phyloP scores from a whole-genome alignment of 1,284 basidiomycete genomes.

The Ustilago hordei region DNA sequence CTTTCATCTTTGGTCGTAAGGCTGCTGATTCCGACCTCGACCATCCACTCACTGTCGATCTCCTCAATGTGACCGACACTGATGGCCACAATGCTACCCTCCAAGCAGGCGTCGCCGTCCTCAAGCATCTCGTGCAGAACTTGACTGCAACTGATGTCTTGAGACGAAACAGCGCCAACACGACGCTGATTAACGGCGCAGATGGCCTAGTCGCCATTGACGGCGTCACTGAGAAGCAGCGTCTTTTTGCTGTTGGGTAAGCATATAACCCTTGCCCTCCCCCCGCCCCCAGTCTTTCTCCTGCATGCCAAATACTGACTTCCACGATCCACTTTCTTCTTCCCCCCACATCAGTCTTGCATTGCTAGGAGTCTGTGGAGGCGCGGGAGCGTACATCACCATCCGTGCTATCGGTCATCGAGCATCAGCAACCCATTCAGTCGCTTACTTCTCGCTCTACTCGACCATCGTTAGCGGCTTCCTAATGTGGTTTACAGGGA shows the following conservation, averaged over 20 bases:
- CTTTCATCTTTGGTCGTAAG: constrained; percentile 48
- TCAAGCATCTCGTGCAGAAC: constrained; percentile 33
- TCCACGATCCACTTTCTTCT: neutral
- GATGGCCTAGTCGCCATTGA: constrained; percentile 17
- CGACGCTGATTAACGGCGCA: constrained; percentile 3
- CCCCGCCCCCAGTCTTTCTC: neutral
- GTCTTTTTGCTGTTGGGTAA: constrained; percentile 74
- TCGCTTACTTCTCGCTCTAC: constrained; percentile 77
- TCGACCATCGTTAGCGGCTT: constrained; percentile 75
- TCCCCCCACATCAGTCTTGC: constrained; percentile 71
- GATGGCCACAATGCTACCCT: constrained; percentile 11
- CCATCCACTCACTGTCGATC: constrained; percentile 12
- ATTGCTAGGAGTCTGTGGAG: constrained; percentile 76
- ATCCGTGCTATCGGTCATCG: constrained; percentile 80
- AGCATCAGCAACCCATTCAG: constrained; percentile 80
- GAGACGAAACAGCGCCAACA: constrained; percentile 3
- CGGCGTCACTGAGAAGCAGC: constrained; percentile 70
- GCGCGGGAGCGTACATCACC: constrained; percentile 76
- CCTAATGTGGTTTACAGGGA: constrained; percentile 43
- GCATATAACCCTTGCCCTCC: neutral
- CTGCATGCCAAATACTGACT: neutral
- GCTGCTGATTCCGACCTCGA: constrained; percentile 39
- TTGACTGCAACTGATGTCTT: constrained; percentile 12
- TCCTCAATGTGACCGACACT: constrained; percentile 5
- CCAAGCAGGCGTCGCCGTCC: constrained; percentile 14